phyloP scores from a whole-genome alignment of 2,329 filamentous ascomycete genomes.

The Botrytis elliptica region DNA sequence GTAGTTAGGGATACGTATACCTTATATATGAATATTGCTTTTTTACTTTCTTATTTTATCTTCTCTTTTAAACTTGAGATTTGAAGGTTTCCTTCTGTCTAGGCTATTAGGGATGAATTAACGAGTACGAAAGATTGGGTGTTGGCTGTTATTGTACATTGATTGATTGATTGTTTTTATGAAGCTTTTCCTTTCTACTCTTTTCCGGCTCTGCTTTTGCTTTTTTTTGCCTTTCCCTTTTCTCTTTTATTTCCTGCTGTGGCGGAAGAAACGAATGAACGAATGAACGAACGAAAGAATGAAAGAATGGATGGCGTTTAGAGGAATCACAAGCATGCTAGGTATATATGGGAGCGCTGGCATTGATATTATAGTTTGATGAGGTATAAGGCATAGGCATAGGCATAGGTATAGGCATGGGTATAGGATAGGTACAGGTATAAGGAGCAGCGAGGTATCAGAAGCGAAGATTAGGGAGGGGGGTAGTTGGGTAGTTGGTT shows the following conservation, averaged over 20 bases:
- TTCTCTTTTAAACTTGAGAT: background rate
- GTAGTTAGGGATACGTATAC: conserved; percentile 3
- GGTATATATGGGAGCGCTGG: background rate
- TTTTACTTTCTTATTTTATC: background rate
- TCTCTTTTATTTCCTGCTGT: background rate
- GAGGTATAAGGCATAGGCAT: background rate
- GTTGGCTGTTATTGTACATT: background rate
- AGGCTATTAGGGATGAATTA: background rate
- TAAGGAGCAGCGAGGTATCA: background rate
- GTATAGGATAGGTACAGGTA: background rate
- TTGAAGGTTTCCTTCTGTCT: background rate
- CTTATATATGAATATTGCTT: background rate
- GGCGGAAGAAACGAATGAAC: background rate
- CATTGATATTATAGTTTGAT: background rate
- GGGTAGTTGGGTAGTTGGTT: background rate
- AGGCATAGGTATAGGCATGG: background rate
- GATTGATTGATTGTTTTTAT: background rate
- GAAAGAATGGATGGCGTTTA: background rate
- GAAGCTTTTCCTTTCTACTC: background rate
- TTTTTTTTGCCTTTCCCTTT: background rate
- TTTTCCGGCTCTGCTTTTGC: background rate
- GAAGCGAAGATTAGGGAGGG: background rate
- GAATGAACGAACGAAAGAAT: background rate
- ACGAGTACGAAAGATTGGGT: background rate
- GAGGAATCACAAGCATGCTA: background rate